These are phyloP conservation scores for Punctularia strigosozonata DNA, from an alignment of 768 basidiomycete genomes.

Conservation along the genomic window DNA sequence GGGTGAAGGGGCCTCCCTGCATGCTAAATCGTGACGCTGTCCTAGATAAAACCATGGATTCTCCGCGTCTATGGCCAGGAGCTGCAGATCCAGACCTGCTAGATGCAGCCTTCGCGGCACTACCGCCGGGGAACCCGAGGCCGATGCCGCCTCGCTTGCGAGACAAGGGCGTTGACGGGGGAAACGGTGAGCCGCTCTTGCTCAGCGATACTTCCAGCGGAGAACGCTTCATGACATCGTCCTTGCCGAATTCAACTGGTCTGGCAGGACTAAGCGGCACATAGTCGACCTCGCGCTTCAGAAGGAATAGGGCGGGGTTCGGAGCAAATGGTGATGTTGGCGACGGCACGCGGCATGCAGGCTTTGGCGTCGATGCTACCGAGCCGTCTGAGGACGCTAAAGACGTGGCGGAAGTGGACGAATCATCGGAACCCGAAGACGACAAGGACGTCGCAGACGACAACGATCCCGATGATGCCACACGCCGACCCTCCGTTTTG, in stretches of 20 bases:
- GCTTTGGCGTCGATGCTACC: slow-evolving; percentile 8
- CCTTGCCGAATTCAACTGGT: slow-evolving; percentile 21
- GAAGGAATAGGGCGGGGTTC: slow-evolving; percentile 41
- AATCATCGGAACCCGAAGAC: slow-evolving; percentile 3
- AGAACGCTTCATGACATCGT: slow-evolving; percentile 15
- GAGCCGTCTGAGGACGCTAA: slow-evolving; percentile 9
- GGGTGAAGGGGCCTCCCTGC: too few species aligned
- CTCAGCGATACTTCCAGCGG: too few species aligned
- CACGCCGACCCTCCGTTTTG: too few species aligned
- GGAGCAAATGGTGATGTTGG: background rate
- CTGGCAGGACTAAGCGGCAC: slow-evolving; percentile 65
- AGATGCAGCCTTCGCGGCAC: too few species aligned
- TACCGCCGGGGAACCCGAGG: too few species aligned
- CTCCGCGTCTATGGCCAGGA: too few species aligned
- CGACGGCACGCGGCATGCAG: slow-evolving; percentile 21
- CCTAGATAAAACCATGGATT: too few species aligned
- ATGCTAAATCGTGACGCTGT: too few species aligned
- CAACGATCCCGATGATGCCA: slow-evolving; percentile 9
- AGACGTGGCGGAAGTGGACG: slow-evolving; percentile 7
- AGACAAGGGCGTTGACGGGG: too few species aligned
- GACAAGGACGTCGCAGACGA: slow-evolving; percentile 4
- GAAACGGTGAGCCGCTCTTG: too few species aligned
- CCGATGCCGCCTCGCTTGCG: too few species aligned
- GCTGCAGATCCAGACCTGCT: too few species aligned
- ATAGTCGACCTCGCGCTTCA: slow-evolving; percentile 62